Percentiles rank a stretch among this genome's conserved stretches.
Evolutionary conservation across 2,329 filamentous ascomycete genomes (phyloP).

Genomic region (Colletotrichum australisinense): DNA sequence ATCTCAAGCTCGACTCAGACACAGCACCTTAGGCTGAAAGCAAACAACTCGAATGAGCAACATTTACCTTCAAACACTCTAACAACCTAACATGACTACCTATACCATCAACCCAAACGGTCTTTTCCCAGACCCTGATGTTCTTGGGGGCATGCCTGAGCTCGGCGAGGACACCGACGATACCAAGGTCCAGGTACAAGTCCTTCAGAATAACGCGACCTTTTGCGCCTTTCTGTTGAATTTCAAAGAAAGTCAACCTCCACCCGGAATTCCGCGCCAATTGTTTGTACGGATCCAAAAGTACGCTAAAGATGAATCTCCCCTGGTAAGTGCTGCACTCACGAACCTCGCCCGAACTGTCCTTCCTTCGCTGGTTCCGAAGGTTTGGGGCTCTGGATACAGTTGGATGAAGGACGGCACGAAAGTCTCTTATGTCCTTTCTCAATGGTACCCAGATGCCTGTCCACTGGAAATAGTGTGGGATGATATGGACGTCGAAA

Average conservation of each 20-base stretch:
- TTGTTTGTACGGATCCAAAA: constrained; percentile 8
- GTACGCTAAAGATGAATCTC: background rate
- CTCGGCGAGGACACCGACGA: background rate
- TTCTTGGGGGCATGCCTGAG: background rate
- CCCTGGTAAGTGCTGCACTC: background rate
- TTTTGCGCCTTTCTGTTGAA: background rate
- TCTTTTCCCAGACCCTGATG: background rate
- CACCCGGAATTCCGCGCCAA: background rate
- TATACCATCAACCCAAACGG: background rate
- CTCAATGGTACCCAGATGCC: background rate
- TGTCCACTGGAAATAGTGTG: background rate
- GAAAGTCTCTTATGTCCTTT: constrained; percentile 9
- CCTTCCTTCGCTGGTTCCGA: constrained; percentile 4
- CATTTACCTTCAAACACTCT: too few relatives aligned
- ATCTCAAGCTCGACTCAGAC: too few relatives aligned
- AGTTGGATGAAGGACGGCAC: background rate
- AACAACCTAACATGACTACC: background rate
- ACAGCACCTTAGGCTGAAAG: too few relatives aligned
- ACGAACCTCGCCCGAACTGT: constrained; percentile 7
- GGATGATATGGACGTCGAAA: background rate
- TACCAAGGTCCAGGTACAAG: background rate
- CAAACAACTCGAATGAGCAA: background rate
- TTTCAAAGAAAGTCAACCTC: constrained; percentile 5
- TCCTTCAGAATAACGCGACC: background rate
- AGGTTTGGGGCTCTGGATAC: constrained; percentile 15